Percentiles rank a stretch among this genome's conserved stretches.
Conservation (phyloP, 768 basidiomycete species). For the Solioccasus polychromus region DNA sequence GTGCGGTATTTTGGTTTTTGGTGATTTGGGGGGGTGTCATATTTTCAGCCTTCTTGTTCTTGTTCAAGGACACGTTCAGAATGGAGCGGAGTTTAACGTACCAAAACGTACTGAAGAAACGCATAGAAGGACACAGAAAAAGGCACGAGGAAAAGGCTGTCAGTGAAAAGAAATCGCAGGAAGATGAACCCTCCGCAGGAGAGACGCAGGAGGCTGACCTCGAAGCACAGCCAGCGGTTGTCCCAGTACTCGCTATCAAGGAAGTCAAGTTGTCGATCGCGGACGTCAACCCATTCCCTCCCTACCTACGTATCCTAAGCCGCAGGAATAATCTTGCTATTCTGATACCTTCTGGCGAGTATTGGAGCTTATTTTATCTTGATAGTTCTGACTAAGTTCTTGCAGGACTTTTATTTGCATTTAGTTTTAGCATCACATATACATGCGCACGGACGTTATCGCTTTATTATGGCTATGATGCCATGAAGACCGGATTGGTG, state of each 20-base stretch:
- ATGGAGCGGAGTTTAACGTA: conserved; percentile 80
- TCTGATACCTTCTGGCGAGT: conserved; percentile 38
- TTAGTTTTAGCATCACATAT: conserved; percentile 67
- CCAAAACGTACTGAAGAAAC: conserved; percentile 57
- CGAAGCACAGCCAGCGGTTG: conserved; percentile 17
- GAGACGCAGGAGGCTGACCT: conserved; percentile 21
- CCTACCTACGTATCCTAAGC: conserved; percentile 56
- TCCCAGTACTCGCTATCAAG: conserved; percentile 14
- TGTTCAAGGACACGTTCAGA: conserved; percentile 84
- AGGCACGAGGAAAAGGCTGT: not conserved
- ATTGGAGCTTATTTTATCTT: no score
- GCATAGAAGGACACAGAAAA: conserved; percentile 25
- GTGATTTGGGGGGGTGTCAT: conserved; percentile 58
- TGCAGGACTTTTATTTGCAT: conserved; percentile 67
- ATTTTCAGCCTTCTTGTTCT: conserved; percentile 55
- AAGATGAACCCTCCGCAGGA: not conserved
- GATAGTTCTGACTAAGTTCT: not conserved
- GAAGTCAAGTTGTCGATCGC: conserved; percentile 55
- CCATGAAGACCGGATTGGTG: conserved; percentile 75
- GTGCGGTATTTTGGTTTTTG: conserved; percentile 84
- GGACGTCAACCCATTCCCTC: conserved; percentile 73
- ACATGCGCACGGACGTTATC: conserved; percentile 73
- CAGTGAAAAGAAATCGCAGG: conserved; percentile 8
- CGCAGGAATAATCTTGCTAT: conserved; percentile 67
- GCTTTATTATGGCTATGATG: conserved; percentile 60